Conservation (phyloP, 257 asterid species). For the Solanum virginianum region DNA sequence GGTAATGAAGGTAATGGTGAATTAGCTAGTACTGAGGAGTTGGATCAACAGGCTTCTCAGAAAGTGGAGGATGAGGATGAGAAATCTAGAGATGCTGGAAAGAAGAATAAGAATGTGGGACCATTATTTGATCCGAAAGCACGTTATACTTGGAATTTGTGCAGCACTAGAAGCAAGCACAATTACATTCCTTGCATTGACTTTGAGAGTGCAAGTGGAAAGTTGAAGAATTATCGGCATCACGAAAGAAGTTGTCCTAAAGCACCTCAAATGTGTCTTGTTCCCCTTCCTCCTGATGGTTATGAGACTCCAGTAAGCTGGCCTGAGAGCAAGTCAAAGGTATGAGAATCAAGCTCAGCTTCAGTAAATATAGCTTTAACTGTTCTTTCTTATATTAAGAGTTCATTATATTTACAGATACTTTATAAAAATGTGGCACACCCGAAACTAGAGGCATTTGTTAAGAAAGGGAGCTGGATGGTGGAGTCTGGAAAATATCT, state of each 20-base stretch:
- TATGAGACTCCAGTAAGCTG: conserved; percentile 54
- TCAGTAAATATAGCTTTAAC: neutral
- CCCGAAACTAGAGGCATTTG: conserved; percentile 66
- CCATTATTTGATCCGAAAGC: conserved; percentile 65
- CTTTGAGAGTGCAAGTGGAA: conserved; percentile 41
- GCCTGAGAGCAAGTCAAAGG: conserved; percentile 92
- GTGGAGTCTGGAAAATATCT: conserved; percentile 72
- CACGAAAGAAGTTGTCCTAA: conserved; percentile 86
- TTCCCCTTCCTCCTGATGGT: conserved; percentile 78
- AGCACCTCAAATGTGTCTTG: conserved; percentile 66
- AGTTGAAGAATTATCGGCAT: conserved; percentile 57
- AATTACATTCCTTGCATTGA: conserved; percentile 94
- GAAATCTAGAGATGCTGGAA: conserved; percentile 6
- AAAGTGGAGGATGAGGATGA: conserved; percentile 29
- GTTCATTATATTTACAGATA: conserved; percentile 35
- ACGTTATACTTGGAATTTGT: conserved; percentile 58
- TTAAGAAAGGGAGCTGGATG: conserved; percentile 65
- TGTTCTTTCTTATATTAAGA: conserved; percentile 3
- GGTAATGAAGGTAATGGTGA: conserved; percentile 24
- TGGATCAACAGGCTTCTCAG: conserved; percentile 37
- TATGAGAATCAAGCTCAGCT: neutral
- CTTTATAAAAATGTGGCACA: conserved; percentile 76
- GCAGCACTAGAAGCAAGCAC: conserved; percentile 80
- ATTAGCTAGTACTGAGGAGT: conserved; percentile 22
- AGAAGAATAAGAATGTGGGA: conserved; percentile 41